Evolutionary conservation across 768 basidiomycete genomes (phyloP), one percentile per base, ranked within the genome.

Genomic region (Lactifluus echinatus): DNA sequence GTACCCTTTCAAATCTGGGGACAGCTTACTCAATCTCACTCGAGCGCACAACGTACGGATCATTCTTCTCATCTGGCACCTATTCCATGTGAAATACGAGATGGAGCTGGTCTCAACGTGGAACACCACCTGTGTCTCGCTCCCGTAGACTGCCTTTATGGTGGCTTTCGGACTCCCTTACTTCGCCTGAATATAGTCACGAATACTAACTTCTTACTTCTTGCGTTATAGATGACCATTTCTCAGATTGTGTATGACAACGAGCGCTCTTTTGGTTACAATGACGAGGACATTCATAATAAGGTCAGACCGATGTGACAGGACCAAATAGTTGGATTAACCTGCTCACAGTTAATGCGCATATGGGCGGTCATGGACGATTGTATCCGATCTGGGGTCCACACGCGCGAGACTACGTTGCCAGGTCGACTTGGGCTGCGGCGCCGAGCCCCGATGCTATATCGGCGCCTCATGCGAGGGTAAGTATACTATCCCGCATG

Each of bases 311-410:
- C 26, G 36, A 34, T 24, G 39, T n/a, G 44, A 45, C 28, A 23
- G 17, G 11, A 47, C 43, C 33, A 44, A 34, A 47, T 53, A 11
- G 43, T 12, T 44, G 49, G 24, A 53, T 57, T 45, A 33, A 54
- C 36, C 10, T 50, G 21, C 24, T 26, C 21, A 21, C 49, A 73
- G 74, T 77, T 90, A 62, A 80, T 83, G 77, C 79, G 81, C 26
- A 92, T 94, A 46, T 95, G 93, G 93, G 66, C 74, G 53, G 90
- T 93, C 4, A 96, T 96, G 94, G 92, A 95, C 66, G 81, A 85
- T 55, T 94, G 90, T 68, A 97, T 96, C 59, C 85, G 74, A 26
- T 78, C 79, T 2, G 94, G 94, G 19, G 93, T 97, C 8, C 85
- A 89, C 2, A 78, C 90, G 1, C 75, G 80, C 3, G 87, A 94